A percentile compares a stretch with the other conserved stretches of the same genome.
These are phyloP conservation scores for Claviceps quebecensis DNA, from an alignment of 2,329 filamentous ascomycete species.

Conservation along the genomic window DNA sequence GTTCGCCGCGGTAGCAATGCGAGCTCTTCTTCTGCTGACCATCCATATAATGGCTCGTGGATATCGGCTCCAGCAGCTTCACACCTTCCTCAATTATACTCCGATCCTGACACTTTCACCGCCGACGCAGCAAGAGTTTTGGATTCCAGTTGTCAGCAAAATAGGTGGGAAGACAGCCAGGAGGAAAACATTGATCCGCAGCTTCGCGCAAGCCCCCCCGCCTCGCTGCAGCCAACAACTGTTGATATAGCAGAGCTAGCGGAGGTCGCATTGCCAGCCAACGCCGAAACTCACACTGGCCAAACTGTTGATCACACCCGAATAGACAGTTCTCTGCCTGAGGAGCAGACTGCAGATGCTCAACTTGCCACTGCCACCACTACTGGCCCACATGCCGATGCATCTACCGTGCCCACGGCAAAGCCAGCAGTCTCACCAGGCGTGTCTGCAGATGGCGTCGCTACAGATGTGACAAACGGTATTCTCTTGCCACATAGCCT, in stretches of 20 bases:
- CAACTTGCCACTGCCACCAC: neutral
- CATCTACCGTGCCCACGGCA: neutral
- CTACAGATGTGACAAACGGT: neutral
- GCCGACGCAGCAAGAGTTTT: neutral
- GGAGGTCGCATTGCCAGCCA: neutral
- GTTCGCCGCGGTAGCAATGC: constrained; percentile 12
- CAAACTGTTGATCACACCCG: neutral
- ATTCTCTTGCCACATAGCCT: neutral
- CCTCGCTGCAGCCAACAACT: neutral
- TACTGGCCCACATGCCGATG: neutral
- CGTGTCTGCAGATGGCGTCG: neutral
- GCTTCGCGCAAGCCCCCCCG: constrained; percentile 2
- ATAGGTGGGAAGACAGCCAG: neutral
- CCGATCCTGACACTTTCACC: neutral
- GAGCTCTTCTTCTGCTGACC: constrained; percentile 16
- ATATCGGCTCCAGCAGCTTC: constrained; percentile 8
- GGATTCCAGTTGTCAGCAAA: no score
- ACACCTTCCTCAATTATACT: neutral
- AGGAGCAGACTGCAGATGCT: neutral
- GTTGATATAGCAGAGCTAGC: neutral
- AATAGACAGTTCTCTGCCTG: neutral
- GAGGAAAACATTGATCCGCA: constrained; percentile 6
- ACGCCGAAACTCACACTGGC: neutral
- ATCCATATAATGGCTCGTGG: constrained; percentile 9
- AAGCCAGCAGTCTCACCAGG: neutral